Base-by-base conservation (phyloP, 352 stramenopile species). In the Phytophthora citrophthora region DNA sequence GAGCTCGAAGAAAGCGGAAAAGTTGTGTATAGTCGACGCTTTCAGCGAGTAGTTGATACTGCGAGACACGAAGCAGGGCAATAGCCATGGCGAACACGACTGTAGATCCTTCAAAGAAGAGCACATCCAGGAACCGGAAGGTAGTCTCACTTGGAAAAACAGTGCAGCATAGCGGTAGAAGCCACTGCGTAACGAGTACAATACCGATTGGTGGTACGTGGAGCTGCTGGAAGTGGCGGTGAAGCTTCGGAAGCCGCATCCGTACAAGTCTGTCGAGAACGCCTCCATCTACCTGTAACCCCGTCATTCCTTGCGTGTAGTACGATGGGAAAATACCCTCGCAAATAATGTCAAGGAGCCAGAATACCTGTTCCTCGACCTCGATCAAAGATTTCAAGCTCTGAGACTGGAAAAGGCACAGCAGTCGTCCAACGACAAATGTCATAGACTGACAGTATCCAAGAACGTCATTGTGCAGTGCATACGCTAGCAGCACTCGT, bases 381-480 rank as follows among this genome's bases (percentile, higher is more conserved):
- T 61, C 20, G 46, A 64, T 31, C 7, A 15, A 13, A 26, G 34
- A 3, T 9, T 11, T 53, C 26, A 2, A 32, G 32, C 11, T 27
- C 23, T 64, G 23, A n/a, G 52, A 20, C 20, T 72, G 69, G 45
- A 77, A 88, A 5, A 92, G 51, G 52, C 83, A 92, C 34, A 97
- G 54, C 31, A 96, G 41, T 13, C 90, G 73, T 0, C 79, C 90
- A 7, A 86, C 87, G 18, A 97, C 80, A 51, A 96, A 97, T 38
- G 91, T 97, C 88, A 97, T 96, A 16, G 82, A 91, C 67, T 97
- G 90, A 46, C 90, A 96, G 62, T 97, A 97, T 12, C 90, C 90
- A 5, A 97, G 70, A 18, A 52, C 54, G 20, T 78, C 59, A 53
- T 97, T 94, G 54, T 92, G 81, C 26, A 95, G 40, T 0, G 90